Conservation (phyloP, 1,284 basidiomycete genomes). For the Ustilago curta region DNA sequence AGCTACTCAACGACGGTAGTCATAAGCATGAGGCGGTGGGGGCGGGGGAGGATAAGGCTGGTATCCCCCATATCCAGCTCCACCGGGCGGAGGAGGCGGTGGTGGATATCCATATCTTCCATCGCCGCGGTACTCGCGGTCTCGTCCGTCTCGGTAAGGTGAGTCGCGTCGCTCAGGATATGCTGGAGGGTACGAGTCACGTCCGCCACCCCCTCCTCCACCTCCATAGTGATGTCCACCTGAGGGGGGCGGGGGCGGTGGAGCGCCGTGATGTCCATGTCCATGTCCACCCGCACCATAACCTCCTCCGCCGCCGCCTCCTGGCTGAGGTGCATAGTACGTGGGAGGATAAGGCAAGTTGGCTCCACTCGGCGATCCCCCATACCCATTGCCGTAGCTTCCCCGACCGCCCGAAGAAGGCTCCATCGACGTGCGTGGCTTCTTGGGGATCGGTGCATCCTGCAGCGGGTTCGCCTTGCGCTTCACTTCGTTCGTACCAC, state of each 20-base stretch:
- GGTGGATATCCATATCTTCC: constrained; percentile 42
- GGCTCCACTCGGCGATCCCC: constrained; percentile 21
- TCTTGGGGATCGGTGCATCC: constrained; percentile 55
- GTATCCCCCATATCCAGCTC: constrained; percentile 32
- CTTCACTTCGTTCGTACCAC: constrained; percentile 30
- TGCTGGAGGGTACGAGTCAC: constrained; percentile 30
- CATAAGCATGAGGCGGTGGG: constrained; percentile 34
- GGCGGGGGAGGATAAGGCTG: constrained; percentile 27
- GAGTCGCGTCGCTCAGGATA: constrained; percentile 42
- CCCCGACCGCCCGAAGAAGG: constrained; percentile 20
- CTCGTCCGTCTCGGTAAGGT: constrained; percentile 45
- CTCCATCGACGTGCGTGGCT: constrained; percentile 52
- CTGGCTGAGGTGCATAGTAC: constrained; percentile 32
- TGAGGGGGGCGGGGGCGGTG: constrained; percentile 22
- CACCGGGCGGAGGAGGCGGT: constrained; percentile 31
- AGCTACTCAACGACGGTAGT: constrained; percentile 39
- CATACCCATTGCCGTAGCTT: constrained; percentile 41
- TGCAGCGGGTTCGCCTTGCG: constrained; percentile 46
- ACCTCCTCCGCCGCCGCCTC: background rate
- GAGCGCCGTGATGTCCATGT: constrained; percentile 13
- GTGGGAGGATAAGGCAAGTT: constrained; percentile 24
- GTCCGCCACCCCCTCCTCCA: constrained; percentile 14
- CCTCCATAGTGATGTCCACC: constrained; percentile 20
- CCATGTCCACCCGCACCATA: constrained; percentile 26
- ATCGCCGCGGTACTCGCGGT: constrained; percentile 37